Conservation (phyloP, 352 stramenopile species). For the Thalassiosira pacifica region DNA sequence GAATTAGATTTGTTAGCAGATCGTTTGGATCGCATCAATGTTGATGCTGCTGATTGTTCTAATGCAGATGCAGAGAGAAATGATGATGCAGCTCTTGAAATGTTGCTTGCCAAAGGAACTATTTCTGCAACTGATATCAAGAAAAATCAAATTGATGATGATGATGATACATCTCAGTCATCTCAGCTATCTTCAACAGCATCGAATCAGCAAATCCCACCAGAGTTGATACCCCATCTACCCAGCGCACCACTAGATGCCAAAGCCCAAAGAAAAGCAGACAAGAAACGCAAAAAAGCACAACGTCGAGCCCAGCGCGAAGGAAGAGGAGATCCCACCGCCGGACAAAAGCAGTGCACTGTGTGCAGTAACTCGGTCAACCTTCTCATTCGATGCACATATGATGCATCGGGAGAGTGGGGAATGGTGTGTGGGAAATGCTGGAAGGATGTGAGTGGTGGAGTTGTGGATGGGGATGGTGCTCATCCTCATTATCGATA, state of each 20-base stretch:
- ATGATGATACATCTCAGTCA: conserved; percentile 3
- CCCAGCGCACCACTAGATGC: conserved; percentile 1
- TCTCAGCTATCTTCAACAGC: background rate
- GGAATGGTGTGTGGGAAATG: conserved; percentile 80
- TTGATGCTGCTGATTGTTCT: background rate
- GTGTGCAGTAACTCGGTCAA: conserved; percentile 70
- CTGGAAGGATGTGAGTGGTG: conserved; percentile 79
- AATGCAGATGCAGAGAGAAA: background rate
- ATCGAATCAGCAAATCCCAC: background rate
- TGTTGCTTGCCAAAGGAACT: background rate
- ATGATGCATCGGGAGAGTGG: conserved; percentile 62
- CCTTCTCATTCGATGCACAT: conserved; percentile 73
- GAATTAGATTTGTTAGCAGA: background rate
- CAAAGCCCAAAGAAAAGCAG: conserved; percentile 63
- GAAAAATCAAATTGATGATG: background rate
- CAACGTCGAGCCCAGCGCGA: conserved; percentile 65
- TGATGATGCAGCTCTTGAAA: background rate
- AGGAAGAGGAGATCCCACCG: conserved; percentile 64
- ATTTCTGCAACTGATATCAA: background rate
- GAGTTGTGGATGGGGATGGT: conserved; percentile 84
- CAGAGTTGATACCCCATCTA: background rate
- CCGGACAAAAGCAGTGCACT: conserved; percentile 73
- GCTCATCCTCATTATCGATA: conserved; percentile 84
- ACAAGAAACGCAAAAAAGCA: conserved; percentile 72
- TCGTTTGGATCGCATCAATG: background rate